Evolutionary conservation across 2,329 filamentous ascomycete species (phyloP), one percentile per base, ranked within the genome.

Genomic region (Penicillium sp.): DNA sequence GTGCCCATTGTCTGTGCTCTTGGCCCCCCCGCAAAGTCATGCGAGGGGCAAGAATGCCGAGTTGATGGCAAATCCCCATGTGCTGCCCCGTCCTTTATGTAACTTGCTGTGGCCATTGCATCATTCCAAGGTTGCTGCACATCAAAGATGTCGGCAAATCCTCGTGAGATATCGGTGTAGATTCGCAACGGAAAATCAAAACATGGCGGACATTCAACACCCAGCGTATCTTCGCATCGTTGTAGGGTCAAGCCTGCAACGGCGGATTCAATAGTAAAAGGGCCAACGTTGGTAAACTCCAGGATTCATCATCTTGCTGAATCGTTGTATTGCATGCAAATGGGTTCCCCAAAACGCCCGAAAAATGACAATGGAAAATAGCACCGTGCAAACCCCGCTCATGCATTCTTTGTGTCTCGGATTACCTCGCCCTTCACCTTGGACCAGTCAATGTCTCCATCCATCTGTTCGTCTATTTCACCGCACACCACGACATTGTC

Each of bases 401-500:
- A 84, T 68, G 75, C 73, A 70, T 97, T 91, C 75, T 94, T 97
- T 67, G 91, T 92, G 50, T 86, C 86, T 55, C 90, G 90, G 67
- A 97, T 88, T 30, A 88, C 85, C 56, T 87, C 85, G 5, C 93
- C 93, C 71, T 89, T 88, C 37, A 99, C 94, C 73, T 95, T 87
- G 19, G 83, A 82, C 94, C 94, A 99, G 77, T 97, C 88, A 70
- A 99, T 97, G 66, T 88, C 91, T 37, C 82, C 83, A 76, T 99
- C 94, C 56, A 97, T 79, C 65, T 89, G 83, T 75, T 96, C 92
- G 73, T 99, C 91, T 31, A 99, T 87, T 55, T 95, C 79, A 2
- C 94, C 94, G 55, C 94, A 89, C 16, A 95, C 82, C 59, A 91
- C 92, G 45, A 99, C 93, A 69, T 95, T 97, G 73, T 99, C 94